These are phyloP conservation scores for Annulohypoxylon truncatum DNA, from an alignment of 2,329 filamentous ascomycete genomes.

Conservation along the genomic window DNA sequence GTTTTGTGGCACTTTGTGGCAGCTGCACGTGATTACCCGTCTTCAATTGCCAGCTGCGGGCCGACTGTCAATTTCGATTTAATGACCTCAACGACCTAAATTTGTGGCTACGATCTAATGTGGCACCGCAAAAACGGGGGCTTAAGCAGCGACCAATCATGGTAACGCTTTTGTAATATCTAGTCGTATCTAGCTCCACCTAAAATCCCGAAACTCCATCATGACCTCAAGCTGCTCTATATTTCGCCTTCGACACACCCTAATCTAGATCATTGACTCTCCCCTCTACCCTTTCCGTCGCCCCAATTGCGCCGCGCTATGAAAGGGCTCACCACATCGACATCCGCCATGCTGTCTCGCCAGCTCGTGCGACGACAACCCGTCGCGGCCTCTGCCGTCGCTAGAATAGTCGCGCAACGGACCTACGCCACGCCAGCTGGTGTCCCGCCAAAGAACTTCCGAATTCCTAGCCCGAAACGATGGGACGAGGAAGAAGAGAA, in stretches of 20 bases:
- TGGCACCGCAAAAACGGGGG: slow-evolving; percentile 20
- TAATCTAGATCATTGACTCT: slow-evolving; percentile 34
- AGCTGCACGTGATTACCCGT: slow-evolving; percentile 7
- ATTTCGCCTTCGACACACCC: slow-evolving; percentile 36
- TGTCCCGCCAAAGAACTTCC: slow-evolving; percentile 83
- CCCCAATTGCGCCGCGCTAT: slow-evolving; percentile 46
- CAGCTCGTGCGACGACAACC: slow-evolving; percentile 50
- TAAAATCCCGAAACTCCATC: slow-evolving; percentile 44
- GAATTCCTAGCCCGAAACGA: slow-evolving; percentile 75
- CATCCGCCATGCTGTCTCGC: slow-evolving; percentile 48
- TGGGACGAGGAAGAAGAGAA: slow-evolving; percentile 86
- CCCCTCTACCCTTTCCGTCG: slow-evolving; percentile 29
- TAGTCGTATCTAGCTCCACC: slow-evolving; percentile 45
- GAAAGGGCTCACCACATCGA: slow-evolving; percentile 50
- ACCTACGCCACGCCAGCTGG: slow-evolving; percentile 77
- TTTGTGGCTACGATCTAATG: slow-evolving; percentile 33
- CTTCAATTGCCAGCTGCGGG: not conserved
- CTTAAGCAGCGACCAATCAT: slow-evolving; percentile 41
- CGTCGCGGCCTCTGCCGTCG: slow-evolving; percentile 39
- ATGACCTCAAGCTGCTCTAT: slow-evolving; percentile 42
- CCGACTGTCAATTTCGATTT: slow-evolving; percentile 1
- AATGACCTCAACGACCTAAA: slow-evolving; percentile 16
- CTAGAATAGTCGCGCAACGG: slow-evolving; percentile 52
- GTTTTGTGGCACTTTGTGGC: not conserved
- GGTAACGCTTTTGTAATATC: slow-evolving; percentile 44